Conservation (phyloP, 331 rosid species). For the Arachis monticola region DNA sequence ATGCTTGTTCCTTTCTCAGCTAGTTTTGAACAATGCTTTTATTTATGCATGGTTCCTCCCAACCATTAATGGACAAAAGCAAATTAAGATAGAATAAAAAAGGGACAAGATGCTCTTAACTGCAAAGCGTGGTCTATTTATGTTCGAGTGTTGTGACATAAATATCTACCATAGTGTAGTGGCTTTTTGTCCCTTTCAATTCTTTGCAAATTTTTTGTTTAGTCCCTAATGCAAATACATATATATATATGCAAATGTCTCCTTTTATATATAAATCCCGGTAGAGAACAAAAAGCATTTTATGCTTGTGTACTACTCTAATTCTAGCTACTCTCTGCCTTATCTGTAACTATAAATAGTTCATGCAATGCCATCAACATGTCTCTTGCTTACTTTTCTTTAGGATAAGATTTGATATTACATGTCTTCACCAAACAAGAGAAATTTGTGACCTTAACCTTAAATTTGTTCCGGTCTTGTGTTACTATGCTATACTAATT, state of each 20-base stretch:
- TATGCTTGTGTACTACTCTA: background rate
- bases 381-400: background rate
- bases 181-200: conserved; percentile 59
- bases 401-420: background rate
- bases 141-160: conserved; percentile 45
- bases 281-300: conserved; percentile 14
- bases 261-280: conserved; percentile 26
- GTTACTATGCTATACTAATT: background rate
- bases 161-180: conserved; percentile 67
- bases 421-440: background rate
- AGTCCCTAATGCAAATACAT: background rate
- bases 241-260: background rate
- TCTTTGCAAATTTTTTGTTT: conserved; percentile 57
- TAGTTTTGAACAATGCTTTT: too few species aligned
- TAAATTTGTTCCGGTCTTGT: background rate
- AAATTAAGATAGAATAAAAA: background rate
- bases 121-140: conserved; percentile 57
- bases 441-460: background rate
- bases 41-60: conserved; percentile 36
- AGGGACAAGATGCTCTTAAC: conserved; percentile 34
- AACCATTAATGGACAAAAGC: background rate
- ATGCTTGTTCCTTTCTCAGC: too few species aligned
- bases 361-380: conserved; percentile 13
- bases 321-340: background rate
- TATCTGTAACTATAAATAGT: conserved; percentile 14